Evolutionary conservation across 2,329 filamentous ascomycete genomes (phyloP), one percentile per base, ranked within the genome.

Genomic region (Hypoxylon sp.): DNA sequence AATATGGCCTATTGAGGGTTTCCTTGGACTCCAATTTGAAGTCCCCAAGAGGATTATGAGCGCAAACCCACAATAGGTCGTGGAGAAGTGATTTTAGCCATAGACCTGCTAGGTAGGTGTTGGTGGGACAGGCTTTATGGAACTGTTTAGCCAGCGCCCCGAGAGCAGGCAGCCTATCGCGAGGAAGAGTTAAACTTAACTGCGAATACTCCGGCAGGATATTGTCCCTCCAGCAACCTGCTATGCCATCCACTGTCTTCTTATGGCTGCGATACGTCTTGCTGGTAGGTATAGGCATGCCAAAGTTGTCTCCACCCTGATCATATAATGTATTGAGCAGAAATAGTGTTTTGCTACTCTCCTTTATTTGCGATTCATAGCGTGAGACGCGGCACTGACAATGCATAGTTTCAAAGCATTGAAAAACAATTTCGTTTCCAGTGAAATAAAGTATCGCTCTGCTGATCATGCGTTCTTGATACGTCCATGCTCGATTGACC

Each of bases 401-500:
- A 25, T 23, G 4, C 4, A 16, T n/a, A 5, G 8, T n/a, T 13
- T 4, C 8, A 6, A 20, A 31, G 15, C 46, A 50, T n/a, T 50
- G 23, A 7, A 43, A 50, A 1, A 50, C 19, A 5, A 50, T 36
- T n/a, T 50, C 46, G 13, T 13, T 26, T 26, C 27, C 12, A 13
- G 17, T 29, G n/a, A 50, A 50, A 17, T 50, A 42, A 19, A 50
- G 25, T 3, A 50, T 26, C 7, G 31, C 23, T 5, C 38, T 31
- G 13, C 13, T 30, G 13, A 50, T 17, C 38, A 50, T 35, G 3
- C 46, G 46, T 26, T 50, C 46, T 9, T 50, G 46, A 16, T 19
- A 43, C 3, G 38, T 9, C 21, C 21, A 25, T 9, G 21, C 21
- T 9, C 21, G 21, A 25, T 25, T 6, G 21, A 25, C 5, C 21